Percentiles rank a stretch among this genome's conserved stretches.
These are phyloP conservation scores for Metschnikowia chrysomelidarum DNA, from an alignment of 805 yeast genomes.

Conservation along the genomic window DNA sequence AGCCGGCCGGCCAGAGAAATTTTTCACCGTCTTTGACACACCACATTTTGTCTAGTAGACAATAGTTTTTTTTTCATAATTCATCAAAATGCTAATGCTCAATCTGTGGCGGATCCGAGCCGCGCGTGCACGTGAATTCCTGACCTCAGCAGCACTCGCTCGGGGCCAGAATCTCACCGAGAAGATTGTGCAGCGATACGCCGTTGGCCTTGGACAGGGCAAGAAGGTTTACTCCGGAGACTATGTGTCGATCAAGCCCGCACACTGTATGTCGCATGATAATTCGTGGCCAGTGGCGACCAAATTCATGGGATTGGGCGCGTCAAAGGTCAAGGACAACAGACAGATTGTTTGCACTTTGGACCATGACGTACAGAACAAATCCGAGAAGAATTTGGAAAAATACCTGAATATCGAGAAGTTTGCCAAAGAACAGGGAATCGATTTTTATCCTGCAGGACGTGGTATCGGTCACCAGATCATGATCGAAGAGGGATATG, in stretches of 20 bases:
- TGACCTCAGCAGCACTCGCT: conserved; percentile 17
- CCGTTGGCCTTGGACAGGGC: conserved; percentile 77
- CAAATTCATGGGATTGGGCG: conserved; percentile 94
- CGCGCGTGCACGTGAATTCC: conserved; percentile 11
- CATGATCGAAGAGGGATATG: conserved; percentile 98
- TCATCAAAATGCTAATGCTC: conserved; percentile 12
- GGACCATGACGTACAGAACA: conserved; percentile 98
- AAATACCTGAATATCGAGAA: conserved; percentile 86
- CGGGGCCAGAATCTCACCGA: conserved; percentile 86
- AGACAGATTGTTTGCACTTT: conserved; percentile 93
- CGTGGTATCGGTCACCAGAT: conserved; percentile 99
- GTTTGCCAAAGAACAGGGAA: conserved; percentile 86
- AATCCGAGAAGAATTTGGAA: conserved; percentile 78
- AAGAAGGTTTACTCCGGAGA: conserved; percentile 86
- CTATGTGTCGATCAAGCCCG: conserved; percentile 91
- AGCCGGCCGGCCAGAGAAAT: conserved; percentile 9
- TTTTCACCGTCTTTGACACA: conserved; percentile 3
- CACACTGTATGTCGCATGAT: conserved; percentile 99
- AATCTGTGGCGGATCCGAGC: conserved; percentile 10
- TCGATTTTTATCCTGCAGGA: conserved; percentile 98
- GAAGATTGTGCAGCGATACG: conserved; percentile 90
- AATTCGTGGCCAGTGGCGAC: conserved; percentile 99
- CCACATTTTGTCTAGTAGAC: no score
- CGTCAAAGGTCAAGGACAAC: conserved; percentile 75
- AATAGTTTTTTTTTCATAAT: not conserved